A percentile compares a stretch with the other conserved stretches of the same genome.
Conservation (phyloP, 345 rosid genomes). For the Brassica incana region DNA sequence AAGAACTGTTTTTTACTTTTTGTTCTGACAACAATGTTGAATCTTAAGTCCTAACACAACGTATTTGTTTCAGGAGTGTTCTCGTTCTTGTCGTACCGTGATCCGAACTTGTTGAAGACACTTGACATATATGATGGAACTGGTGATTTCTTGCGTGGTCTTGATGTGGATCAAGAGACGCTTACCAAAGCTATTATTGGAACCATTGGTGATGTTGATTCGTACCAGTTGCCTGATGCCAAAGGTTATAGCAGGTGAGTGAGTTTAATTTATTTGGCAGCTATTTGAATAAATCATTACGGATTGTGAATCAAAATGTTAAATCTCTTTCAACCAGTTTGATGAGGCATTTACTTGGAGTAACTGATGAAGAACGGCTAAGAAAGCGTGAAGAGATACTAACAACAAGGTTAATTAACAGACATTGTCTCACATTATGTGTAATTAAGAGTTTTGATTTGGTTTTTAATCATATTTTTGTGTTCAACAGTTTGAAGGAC, state of each 20-base stretch:
- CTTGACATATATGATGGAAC: slow-evolving; percentile 86
- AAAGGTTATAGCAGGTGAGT: slow-evolving; percentile 93
- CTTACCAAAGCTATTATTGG: slow-evolving; percentile 94
- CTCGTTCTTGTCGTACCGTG: slow-evolving; percentile 85
- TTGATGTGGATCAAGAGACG: slow-evolving; percentile 82
- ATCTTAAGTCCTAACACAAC: neutral
- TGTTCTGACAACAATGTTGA: neutral
- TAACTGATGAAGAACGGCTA: slow-evolving; percentile 85
- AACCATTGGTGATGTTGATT: slow-evolving; percentile 90
- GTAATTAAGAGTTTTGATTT: neutral
- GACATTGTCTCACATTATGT: neutral
- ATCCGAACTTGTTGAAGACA: slow-evolving; percentile 89
- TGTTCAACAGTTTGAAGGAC: slow-evolving; percentile 63
- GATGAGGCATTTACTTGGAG: slow-evolving; percentile 69
- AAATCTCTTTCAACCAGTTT: slow-evolving; percentile 43
- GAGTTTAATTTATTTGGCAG: neutral
- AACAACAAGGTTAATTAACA: slow-evolving; percentile 63
- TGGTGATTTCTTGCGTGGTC: slow-evolving; percentile 72
- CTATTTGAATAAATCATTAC: neutral
- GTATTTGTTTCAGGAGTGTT: slow-evolving; percentile 55
- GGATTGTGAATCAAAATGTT: neutral
- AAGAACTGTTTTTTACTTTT: neutral
- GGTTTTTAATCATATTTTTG: neutral
- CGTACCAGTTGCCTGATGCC: slow-evolving; percentile 97
- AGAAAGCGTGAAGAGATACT: slow-evolving; percentile 84